Evolutionary conservation across 129 eudicot genomes (phyloP).

Genomic region (Dittrichia graveolens): DNA sequence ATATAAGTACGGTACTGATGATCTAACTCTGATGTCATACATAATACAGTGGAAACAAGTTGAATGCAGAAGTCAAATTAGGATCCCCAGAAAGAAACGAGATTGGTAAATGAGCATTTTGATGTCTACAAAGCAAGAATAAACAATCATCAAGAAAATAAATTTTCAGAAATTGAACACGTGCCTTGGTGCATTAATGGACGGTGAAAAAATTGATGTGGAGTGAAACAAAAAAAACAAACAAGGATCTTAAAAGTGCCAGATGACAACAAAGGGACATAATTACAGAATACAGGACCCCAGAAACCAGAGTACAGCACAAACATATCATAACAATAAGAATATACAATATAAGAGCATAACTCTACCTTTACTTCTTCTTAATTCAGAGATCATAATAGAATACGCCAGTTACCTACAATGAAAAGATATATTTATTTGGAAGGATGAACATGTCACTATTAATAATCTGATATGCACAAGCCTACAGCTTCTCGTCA

Average conservation of each 20-base stretch:
- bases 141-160: slow-evolving; percentile 3
- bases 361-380: slow-evolving; percentile 99
- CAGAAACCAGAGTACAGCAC: slow-evolving; percentile 22
- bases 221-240: slow-evolving; percentile 9
- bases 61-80: neutral
- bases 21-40: neutral
- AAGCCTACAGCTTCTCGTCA: slow-evolving; percentile 35
- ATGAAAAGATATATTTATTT: slow-evolving; percentile 82
- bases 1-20: neutral
- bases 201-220: neutral
- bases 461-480: slow-evolving; percentile 49
- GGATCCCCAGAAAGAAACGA: neutral
- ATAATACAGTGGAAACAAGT: slow-evolving; percentile 4
- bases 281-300: neutral
- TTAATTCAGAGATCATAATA: slow-evolving; percentile 97
- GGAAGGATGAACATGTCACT: slow-evolving; percentile 69
- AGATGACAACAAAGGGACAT: slow-evolving; percentile 5
- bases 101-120: neutral
- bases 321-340: slow-evolving; percentile 24
- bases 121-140: slow-evolving; percentile 4
- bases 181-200: neutral
- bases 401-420: slow-evolving; percentile 97
- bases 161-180: slow-evolving; percentile 5
- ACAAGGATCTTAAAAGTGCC: slow-evolving; percentile 14
- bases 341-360: slow-evolving; percentile 53